Evolutionary conservation across 106 monocot genomes (phyloP).

Genomic region (Phalaenopsis aphrodite): DNA sequence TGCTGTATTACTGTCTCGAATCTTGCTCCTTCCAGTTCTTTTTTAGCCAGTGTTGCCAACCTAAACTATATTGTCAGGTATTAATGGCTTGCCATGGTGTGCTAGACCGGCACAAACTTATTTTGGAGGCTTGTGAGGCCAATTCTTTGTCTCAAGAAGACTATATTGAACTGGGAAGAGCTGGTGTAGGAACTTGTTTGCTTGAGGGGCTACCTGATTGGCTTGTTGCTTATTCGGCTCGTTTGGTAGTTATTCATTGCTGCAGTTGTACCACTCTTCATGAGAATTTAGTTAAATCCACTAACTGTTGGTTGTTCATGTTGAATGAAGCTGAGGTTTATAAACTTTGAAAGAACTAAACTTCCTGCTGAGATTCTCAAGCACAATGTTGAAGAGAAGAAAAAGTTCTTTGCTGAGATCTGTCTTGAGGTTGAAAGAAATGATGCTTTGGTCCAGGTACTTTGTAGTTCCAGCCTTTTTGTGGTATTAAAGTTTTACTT

Average conservation of each 20-base stretch:
- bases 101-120: conserved; percentile 85
- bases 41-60: not conserved
- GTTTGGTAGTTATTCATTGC: conserved; percentile 47
- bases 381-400: conserved; percentile 92
- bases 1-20: not conserved
- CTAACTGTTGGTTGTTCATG: not conserved
- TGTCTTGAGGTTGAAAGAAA: conserved; percentile 70
- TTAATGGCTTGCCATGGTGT: conserved; percentile 84
- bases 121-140: conserved; percentile 84
- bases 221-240: conserved; percentile 93
- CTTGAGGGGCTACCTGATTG: conserved; percentile 84
- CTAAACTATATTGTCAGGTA: conserved; percentile 37
- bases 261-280: not conserved
- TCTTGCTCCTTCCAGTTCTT: not conserved
- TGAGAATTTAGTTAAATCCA: not conserved
- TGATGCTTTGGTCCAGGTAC: conserved; percentile 88
- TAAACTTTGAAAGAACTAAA: conserved; percentile 83
- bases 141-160: conserved; percentile 84
- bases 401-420: conserved; percentile 73
- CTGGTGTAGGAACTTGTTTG: conserved; percentile 87
- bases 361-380: conserved; percentile 85
- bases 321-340: conserved; percentile 81
- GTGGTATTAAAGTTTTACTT: not conserved
- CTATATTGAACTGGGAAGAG: conserved; percentile 64
- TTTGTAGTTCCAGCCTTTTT: not conserved